phyloP scores from a whole-genome alignment of 192 early-diverging fungal genomes.

The Backusella parvicylindrica region DNA sequence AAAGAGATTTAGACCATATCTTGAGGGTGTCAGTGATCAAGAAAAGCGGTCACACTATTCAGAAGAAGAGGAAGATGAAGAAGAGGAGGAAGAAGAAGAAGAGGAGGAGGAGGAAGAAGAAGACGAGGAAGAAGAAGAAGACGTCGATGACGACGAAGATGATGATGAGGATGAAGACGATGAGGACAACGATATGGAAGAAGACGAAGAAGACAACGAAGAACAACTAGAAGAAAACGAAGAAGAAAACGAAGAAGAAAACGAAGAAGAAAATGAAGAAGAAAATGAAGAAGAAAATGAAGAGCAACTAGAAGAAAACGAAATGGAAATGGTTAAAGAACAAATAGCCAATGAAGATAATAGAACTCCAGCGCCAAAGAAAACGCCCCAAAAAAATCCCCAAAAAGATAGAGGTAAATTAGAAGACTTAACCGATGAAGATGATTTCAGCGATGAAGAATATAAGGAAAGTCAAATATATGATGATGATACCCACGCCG shows the following conservation, averaged over 20 bases:
- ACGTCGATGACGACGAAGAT: not conserved
- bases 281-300: not conserved
- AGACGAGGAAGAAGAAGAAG: not conserved
- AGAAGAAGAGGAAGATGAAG: conserved; percentile 32
- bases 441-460: not conserved
- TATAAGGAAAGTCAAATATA: not conserved
- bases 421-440: conserved; percentile 1
- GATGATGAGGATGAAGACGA: not conserved
- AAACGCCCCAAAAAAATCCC: not conserved
- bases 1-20: conserved; percentile 8
- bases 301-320: not conserved
- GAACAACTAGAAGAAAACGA: conserved; percentile 33
- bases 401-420: not conserved
- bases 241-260: conserved; percentile 15
- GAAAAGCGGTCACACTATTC: conserved; percentile 13
- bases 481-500: not conserved
- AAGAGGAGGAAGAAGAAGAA: conserved; percentile 27
- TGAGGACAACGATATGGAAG: not conserved
- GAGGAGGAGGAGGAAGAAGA: not conserved
- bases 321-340: not conserved
- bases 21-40: not conserved
- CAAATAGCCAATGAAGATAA: not conserved
- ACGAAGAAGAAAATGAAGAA: conserved; percentile 21
- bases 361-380: not conserved
- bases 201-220: conserved; percentile 27